Evolutionary conservation across 441 rosid genomes (phyloP).

Genomic region (Mallotus japonicus): DNA sequence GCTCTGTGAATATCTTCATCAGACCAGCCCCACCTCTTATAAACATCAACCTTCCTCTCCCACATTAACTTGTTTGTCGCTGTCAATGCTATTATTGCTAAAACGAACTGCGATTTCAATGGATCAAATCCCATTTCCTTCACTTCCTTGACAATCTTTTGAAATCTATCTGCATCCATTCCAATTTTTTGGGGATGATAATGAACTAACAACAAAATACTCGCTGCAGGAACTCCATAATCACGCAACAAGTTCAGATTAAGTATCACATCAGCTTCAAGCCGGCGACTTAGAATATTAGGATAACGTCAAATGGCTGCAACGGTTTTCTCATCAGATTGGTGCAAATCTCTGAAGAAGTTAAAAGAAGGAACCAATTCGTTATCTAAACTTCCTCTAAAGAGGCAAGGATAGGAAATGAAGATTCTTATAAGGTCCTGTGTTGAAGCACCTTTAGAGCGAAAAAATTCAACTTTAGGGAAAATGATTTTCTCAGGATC

Average conservation of each 20-base stretch:
- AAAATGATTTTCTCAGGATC: constrained; percentile 6
- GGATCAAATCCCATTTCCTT: constrained; percentile 21
- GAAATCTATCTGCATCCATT: background rate
- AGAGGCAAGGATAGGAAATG: background rate
- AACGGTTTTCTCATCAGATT: constrained; percentile 11
- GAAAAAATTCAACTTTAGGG: constrained; percentile 22
- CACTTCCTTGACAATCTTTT: constrained; percentile 1
- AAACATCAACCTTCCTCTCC: constrained; percentile 8
- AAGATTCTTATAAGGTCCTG: constrained; percentile 14
- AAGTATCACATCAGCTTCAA: background rate
- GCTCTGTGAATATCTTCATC: constrained; percentile 9
- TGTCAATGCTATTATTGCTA: background rate
- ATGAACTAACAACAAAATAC: background rate
- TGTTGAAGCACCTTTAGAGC: constrained; percentile 17
- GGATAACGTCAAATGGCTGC: background rate
- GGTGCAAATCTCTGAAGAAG: background rate
- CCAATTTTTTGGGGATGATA: background rate
- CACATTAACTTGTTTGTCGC: background rate
- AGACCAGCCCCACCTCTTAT: constrained; percentile 21
- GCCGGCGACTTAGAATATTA: background rate
- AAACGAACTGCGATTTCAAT: background rate
- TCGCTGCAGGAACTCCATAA: constrained; percentile 14
- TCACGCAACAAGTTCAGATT: constrained; percentile 1
- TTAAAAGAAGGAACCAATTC: constrained; percentile 10
- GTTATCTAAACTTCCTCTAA: background rate